These are phyloP conservation scores for Austroboletus novae-zelandiae DNA, from an alignment of 1,284 basidiomycete species.

Conservation along the genomic window DNA sequence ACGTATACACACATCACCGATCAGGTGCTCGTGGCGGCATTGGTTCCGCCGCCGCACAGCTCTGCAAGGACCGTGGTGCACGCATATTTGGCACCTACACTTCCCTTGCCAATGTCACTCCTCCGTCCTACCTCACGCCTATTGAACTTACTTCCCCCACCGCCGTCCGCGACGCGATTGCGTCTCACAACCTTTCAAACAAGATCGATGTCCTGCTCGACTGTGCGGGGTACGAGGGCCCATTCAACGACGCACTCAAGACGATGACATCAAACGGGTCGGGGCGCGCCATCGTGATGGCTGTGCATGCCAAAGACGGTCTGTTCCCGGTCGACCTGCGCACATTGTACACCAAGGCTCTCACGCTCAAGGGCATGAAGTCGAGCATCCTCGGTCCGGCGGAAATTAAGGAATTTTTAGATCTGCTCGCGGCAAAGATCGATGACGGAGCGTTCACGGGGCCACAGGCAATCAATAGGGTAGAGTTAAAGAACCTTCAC, in stretches of 20 bases:
- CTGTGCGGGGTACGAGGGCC: constrained; percentile 34
- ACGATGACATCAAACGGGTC: constrained; percentile 34
- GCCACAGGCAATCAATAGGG: constrained; percentile 23
- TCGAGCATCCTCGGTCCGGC: constrained; percentile 24
- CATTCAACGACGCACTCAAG: constrained; percentile 33
- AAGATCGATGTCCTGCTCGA: constrained; percentile 35
- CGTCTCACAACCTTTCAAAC: constrained; percentile 25
- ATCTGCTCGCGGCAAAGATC: constrained; percentile 30
- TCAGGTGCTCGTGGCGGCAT: constrained; percentile 35
- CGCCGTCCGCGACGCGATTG: constrained; percentile 30
- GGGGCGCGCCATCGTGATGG: constrained; percentile 35
- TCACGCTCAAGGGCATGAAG: constrained; percentile 33
- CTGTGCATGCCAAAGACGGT: constrained; percentile 34
- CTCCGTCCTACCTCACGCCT: constrained; percentile 29
- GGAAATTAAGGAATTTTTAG: constrained; percentile 32
- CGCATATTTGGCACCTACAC: constrained; percentile 36
- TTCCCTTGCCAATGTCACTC: constrained; percentile 22
- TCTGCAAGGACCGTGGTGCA: constrained; percentile 31
- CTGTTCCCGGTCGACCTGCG: constrained; percentile 31
- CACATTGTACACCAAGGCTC: constrained; percentile 31
- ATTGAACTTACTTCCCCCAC: constrained; percentile 32
- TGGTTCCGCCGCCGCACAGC: constrained; percentile 34
- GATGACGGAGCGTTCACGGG: constrained; percentile 28
- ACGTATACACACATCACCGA: not conserved
- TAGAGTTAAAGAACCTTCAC: constrained; percentile 20